Evolutionary conservation across 2,329 filamentous ascomycete species (phyloP).

Genomic region (Tolypocladium inflatum): DNA sequence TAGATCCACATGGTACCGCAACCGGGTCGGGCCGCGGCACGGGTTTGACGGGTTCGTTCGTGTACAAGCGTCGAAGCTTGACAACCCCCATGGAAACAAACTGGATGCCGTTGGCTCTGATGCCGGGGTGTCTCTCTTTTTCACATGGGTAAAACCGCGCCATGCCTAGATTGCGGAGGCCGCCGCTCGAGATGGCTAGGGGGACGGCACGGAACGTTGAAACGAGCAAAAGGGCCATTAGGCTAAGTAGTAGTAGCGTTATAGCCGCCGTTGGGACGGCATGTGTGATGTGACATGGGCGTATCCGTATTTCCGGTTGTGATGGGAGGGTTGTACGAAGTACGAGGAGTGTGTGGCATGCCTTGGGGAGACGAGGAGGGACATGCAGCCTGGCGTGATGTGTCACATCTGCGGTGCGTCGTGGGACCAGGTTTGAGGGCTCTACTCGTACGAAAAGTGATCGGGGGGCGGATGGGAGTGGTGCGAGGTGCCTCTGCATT

Average conservation of each 20-base stretch:
- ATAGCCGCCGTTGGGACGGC: neutral
- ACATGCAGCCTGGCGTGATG: conserved; percentile 4
- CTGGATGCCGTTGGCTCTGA: no score
- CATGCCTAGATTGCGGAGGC: no score
- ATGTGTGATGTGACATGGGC: neutral
- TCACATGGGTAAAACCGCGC: no score
- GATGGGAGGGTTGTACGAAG: neutral
- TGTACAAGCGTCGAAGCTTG: neutral
- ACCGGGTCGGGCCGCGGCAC: neutral
- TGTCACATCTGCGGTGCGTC: conserved; percentile 7
- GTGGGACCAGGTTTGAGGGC: neutral
- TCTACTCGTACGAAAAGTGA: neutral
- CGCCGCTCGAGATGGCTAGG: no score
- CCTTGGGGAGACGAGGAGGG: neutral
- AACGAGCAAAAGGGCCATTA: no score
- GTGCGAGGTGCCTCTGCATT: neutral
- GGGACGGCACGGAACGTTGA: no score
- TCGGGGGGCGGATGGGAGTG: neutral
- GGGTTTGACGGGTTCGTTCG: neutral
- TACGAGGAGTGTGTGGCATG: neutral
- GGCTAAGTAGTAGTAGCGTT: no score
- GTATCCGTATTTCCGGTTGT: neutral
- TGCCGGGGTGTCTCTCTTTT: no score
- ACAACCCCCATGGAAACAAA: no score
- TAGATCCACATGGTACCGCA: neutral